Evolutionary conservation across 805 yeast genomes (phyloP).

Genomic region (Sugiyamaella chiloensis): DNA sequence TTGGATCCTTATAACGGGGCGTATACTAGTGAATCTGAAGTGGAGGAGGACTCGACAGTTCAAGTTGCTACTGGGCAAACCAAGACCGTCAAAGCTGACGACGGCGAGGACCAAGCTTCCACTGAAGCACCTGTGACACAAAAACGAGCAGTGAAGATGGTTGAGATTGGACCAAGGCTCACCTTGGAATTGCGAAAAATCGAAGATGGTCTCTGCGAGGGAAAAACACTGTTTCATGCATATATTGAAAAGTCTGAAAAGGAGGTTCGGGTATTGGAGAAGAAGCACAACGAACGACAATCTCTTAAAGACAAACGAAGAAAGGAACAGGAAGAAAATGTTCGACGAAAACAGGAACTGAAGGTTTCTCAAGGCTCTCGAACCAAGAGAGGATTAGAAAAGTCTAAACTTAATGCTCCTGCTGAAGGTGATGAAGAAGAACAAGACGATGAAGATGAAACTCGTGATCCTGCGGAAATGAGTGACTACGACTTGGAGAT

Average conservation of each 20-base stretch:
- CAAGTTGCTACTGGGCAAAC: slow-evolving; percentile 12
- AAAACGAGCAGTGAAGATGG: slow-evolving; percentile 85
- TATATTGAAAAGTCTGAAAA: slow-evolving; percentile 57
- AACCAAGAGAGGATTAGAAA: slow-evolving; percentile 50
- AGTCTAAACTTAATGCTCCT: slow-evolving; percentile 27
- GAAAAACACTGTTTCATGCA: slow-evolving; percentile 84
- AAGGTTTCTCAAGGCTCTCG: slow-evolving; percentile 72
- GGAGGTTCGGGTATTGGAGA: slow-evolving; percentile 56
- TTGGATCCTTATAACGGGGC: slow-evolving; percentile 79
- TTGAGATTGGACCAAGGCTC: slow-evolving; percentile 91
- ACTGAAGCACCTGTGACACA: slow-evolving; percentile 29
- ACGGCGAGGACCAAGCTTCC: neutral
- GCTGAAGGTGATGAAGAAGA: slow-evolving; percentile 36
- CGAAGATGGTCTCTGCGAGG: slow-evolving; percentile 87
- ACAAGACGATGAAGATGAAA: slow-evolving; percentile 43
- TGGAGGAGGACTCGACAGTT: slow-evolving; percentile 47
- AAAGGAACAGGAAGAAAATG: slow-evolving; percentile 74
- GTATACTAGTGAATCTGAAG: slow-evolving; percentile 86
- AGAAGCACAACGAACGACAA: slow-evolving; percentile 58
- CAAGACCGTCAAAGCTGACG: neutral
- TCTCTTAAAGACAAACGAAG: slow-evolving; percentile 68
- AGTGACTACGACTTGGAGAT: slow-evolving; percentile 34
- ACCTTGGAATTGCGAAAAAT: slow-evolving; percentile 73
- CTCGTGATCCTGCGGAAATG: slow-evolving; percentile 44
- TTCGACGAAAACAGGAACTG: slow-evolving; percentile 65